These are phyloP conservation scores for Fraxinus excelsior DNA, from an alignment of 257 asterid genomes.

Conservation along the genomic window DNA sequence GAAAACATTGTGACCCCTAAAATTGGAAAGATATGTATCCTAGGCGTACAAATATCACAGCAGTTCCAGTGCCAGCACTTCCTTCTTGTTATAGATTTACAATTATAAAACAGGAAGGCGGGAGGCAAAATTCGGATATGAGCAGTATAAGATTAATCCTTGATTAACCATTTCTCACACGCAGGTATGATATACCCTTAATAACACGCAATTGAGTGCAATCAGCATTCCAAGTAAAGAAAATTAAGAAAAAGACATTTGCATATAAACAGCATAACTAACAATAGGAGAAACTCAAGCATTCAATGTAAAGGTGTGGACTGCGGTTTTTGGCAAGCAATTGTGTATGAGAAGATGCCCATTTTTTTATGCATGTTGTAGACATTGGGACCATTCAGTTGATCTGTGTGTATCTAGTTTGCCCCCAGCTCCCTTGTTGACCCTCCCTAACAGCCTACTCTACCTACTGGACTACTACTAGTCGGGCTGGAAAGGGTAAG, in stretches of 20 bases:
- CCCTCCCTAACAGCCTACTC: no score
- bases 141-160: neutral
- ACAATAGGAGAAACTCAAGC: slow-evolving; percentile 16
- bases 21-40: neutral
- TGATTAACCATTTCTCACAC: neutral
- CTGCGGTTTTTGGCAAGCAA: no score
- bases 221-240: neutral
- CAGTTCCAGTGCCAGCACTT: neutral
- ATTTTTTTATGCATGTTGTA: no score
- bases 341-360: no score
- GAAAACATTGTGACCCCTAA: neutral
- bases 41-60: neutral
- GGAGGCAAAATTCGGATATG: neutral
- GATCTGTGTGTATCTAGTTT: no score
- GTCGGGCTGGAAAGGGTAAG: no score
- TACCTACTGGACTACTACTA: no score
- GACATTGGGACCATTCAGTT: no score
- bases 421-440: no score
- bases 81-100: neutral
- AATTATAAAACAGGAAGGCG: neutral
- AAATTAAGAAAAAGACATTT: neutral
- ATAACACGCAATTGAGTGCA: neutral
- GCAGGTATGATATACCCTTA: neutral
- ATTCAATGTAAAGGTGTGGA: neutral
- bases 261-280: slow-evolving; percentile 1